Percentiles rank a stretch among this genome's conserved stretches.
Evolutionary conservation across 2,329 filamentous ascomycete species (phyloP).

Genomic region (Penicillium rolfsii): DNA sequence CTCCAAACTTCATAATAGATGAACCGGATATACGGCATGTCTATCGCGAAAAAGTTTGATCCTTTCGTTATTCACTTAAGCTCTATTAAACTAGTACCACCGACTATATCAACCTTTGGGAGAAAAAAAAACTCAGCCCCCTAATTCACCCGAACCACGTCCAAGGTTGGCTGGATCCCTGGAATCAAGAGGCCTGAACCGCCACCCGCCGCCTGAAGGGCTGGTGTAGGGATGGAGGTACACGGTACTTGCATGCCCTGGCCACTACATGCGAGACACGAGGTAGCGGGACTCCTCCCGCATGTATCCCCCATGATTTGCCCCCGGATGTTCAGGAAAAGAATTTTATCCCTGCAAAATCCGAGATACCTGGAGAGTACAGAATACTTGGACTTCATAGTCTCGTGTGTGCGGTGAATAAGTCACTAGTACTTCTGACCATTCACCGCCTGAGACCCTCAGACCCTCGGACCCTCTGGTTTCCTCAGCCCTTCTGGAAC

Average conservation of each 20-base stretch:
- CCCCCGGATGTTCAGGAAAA: constrained; percentile 18
- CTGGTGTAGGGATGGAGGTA: constrained; percentile 13
- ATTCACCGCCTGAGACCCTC: constrained; percentile 31
- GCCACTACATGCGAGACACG: neutral
- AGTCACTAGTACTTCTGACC: constrained; percentile 11
- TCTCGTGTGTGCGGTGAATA: too few relatives aligned
- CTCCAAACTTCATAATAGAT: neutral
- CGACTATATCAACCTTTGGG: neutral
- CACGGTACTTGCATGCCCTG: constrained; percentile 17
- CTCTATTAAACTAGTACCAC: neutral
- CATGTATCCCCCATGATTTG: constrained; percentile 24
- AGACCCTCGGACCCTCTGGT: constrained; percentile 23
- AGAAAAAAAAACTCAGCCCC: neutral
- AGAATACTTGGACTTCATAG: neutral
- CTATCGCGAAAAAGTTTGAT: neutral
- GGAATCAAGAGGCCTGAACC: constrained; percentile 20
- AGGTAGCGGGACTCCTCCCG: constrained; percentile 28
- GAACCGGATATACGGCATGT: constrained; percentile 3
- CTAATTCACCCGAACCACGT: constrained; percentile 7
- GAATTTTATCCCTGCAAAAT: constrained; percentile 11
- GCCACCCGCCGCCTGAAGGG: constrained; percentile 15
- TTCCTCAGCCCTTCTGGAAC: constrained; percentile 23
- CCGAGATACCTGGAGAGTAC: constrained; percentile 9
- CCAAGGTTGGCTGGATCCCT: constrained; percentile 8
- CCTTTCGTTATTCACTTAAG: neutral